Evolutionary conservation across 2,329 filamentous ascomycete species (phyloP).

Genomic region (Colletotrichum chlorophyti): DNA sequence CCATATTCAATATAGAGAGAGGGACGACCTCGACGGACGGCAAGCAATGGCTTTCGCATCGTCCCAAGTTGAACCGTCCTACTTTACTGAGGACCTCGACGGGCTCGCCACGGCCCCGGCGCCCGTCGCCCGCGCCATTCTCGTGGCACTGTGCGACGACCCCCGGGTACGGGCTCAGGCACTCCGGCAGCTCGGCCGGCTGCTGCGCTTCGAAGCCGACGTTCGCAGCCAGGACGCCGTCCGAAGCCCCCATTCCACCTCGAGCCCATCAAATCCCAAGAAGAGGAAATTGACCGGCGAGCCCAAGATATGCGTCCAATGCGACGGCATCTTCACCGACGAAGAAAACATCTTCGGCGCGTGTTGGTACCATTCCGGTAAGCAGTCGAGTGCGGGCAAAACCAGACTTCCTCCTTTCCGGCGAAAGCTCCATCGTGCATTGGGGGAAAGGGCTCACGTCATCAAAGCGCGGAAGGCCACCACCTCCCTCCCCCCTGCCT

Average conservation of each 20-base stretch:
- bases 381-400: background rate
- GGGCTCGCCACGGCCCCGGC: constrained; percentile 25
- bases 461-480: too few species aligned
- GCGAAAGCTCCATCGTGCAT: too few species aligned
- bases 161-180: constrained; percentile 15
- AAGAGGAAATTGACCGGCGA: constrained; percentile 24
- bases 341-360: constrained; percentile 24
- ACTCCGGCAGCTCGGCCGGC: constrained; percentile 23
- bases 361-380: constrained; percentile 28
- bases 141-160: constrained; percentile 29
- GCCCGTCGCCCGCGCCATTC: constrained; percentile 24
- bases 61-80: constrained; percentile 7
- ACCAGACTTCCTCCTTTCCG: background rate
- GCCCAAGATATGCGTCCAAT: constrained; percentile 28
- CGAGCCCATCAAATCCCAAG: background rate
- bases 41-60: constrained; percentile 14
- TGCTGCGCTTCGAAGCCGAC: constrained; percentile 23
- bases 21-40: background rate
- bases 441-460: too few species aligned
- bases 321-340: constrained; percentile 28
- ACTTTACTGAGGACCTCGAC: constrained; percentile 19
- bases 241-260: constrained; percentile 7
- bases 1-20: background rate
- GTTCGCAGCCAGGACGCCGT: background rate
- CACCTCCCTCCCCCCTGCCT: background rate